Base-by-base conservation (phyloP, 2,329 filamentous ascomycete species). In the Myriosclerotinia scirpicola region DNA sequence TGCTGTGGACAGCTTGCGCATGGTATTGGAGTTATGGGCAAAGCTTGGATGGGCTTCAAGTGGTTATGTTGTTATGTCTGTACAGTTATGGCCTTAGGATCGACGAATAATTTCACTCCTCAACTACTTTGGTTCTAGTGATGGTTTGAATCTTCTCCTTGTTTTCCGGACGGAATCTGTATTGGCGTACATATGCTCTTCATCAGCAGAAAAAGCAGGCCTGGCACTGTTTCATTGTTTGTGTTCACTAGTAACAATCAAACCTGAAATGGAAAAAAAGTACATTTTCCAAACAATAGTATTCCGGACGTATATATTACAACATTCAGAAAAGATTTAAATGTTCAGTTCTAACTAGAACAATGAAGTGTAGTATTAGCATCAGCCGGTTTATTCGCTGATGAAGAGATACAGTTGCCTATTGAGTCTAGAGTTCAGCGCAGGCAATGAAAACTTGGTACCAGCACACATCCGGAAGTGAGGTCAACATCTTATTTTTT, bases 21-120 rank as follows among this genome's bases (percentile, higher is more conserved):
- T 61, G 44, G 58, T 44, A 61, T 52, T 50, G 58, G 58, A 61
- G 58, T 61, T 61, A 61, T 38, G 58, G 58, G 58, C 58, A 50
- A 50, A 50, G 58, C 58, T 61, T 61, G 58, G 58, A 40, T 38
- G 30, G 58, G 58, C 44, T 61, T 58, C 20, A 6, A 22, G 34
- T 61, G 58, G 58, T 50, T 61, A 50, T 61, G 44, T 61, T 26
- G 44, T 38, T 50, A 26, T 50, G 34, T 50, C 46, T 52, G n/a
- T 61, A 61, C 36, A 20, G 44, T 61, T 61, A 61, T 38, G 58
- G 40, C n/a, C 58, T 50, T 61, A n/a, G 34, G 34, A 50, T 61
- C 34, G 50, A 61, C 38, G 44, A 38, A 34, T 38, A 26, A 26
- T 61, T 50, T 61, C 58, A 60, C 44, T 60, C 58, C n/a, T 50